phyloP scores from a whole-genome alignment of 2,329 filamentous ascomycete species.

The Scleromitrula shiraiana region DNA sequence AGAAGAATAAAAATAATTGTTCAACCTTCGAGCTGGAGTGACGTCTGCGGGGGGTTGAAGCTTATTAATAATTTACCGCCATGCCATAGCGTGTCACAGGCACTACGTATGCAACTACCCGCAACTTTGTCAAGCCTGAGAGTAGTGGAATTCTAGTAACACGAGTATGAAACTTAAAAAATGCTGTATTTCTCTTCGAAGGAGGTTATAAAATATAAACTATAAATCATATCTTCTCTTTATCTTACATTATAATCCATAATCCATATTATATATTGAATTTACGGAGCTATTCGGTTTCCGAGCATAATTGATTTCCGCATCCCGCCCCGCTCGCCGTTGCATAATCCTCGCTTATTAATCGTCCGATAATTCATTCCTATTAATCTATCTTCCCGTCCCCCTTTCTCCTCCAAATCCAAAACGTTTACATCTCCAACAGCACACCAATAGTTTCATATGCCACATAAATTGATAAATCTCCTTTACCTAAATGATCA shows the following conservation, averaged over 20 bases:
- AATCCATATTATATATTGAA: background rate
- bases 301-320: background rate
- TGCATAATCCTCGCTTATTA: background rate
- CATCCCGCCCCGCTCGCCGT: background rate
- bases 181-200: background rate
- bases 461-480: background rate
- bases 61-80: background rate
- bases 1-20: background rate
- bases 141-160: background rate
- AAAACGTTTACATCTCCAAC: no score
- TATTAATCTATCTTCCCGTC: no score
- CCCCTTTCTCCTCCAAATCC: no score
- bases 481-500: background rate
- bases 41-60: constrained; percentile 2
- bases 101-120: background rate
- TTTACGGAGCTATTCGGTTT: background rate
- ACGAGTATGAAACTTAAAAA: background rate
- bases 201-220: background rate
- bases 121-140: background rate
- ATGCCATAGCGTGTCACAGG: background rate
- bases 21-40: no score
- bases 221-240: background rate
- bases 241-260: background rate
- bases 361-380: no score
- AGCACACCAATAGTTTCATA: background rate